Conservation (phyloP, 2,329 filamentous ascomycete genomes). For the Bipolaris bicolor region DNA sequence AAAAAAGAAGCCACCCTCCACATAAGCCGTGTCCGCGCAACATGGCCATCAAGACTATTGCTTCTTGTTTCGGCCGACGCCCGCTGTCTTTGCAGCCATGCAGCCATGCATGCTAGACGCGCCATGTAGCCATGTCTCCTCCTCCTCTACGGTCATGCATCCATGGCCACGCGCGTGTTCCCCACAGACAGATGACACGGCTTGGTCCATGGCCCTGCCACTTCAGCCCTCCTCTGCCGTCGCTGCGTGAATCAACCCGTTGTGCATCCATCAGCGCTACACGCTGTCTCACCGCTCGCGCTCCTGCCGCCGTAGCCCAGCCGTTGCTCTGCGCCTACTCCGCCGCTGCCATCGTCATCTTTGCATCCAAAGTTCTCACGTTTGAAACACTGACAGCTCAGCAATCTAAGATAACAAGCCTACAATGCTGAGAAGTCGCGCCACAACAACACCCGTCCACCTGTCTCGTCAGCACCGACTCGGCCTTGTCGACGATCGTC, state of each 20-base stretch:
- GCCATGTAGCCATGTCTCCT: background rate
- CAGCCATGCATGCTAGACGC: background rate
- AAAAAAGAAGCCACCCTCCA: background rate
- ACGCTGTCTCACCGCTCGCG: background rate
- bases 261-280: background rate
- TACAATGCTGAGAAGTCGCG: no score
- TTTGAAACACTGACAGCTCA: background rate
- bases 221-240: background rate
- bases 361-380: background rate
- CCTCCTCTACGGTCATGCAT: background rate
- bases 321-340: background rate
- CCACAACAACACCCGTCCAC: no score
- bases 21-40: background rate
- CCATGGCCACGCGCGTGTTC: background rate
- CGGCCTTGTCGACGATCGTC: background rate
- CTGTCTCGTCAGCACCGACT: background rate
- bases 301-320: background rate
- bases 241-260: background rate
- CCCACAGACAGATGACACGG: background rate
- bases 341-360: background rate
- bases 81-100: background rate
- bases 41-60: background rate
- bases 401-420: background rate
- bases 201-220: background rate
- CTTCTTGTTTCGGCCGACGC: background rate